Conservation (phyloP, 2,329 filamentous ascomycete species). For the Aspergillus sp. region DNA sequence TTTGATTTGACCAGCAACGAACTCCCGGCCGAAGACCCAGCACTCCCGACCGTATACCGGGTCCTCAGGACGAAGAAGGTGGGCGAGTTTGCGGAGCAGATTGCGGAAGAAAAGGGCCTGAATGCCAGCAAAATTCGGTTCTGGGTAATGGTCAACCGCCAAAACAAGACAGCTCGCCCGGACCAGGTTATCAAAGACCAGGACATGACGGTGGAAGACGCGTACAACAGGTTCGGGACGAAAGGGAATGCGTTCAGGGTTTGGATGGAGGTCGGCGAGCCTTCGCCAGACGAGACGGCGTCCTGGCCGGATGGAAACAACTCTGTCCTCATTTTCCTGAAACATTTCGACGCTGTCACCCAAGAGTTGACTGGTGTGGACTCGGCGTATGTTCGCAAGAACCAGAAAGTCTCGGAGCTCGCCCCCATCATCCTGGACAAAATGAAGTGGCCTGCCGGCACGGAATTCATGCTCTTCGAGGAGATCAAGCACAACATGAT, state of each 20-base stretch:
- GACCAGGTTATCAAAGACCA: slow-evolving; percentile 76
- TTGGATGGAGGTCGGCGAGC: slow-evolving; percentile 73
- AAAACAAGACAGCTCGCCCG: slow-evolving; percentile 91
- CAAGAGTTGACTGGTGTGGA: slow-evolving; percentile 70
- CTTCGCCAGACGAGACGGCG: slow-evolving; percentile 59
- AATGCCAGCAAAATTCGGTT: slow-evolving; percentile 65
- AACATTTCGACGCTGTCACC: slow-evolving; percentile 72
- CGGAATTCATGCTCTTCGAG: slow-evolving; percentile 69
- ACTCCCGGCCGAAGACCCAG: slow-evolving; percentile 50
- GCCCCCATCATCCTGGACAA: slow-evolving; percentile 65
- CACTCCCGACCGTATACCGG: slow-evolving; percentile 63
- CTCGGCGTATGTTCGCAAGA: slow-evolving; percentile 77
- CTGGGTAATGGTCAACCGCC: slow-evolving; percentile 97
- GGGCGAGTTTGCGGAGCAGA: slow-evolving; percentile 59
- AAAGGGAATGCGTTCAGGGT: slow-evolving; percentile 62
- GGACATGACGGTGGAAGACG: slow-evolving; percentile 69
- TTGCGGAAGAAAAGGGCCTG: slow-evolving; percentile 61
- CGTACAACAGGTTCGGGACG: slow-evolving; percentile 57
- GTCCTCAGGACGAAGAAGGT: slow-evolving; percentile 67
- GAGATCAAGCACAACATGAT: slow-evolving; percentile 97
- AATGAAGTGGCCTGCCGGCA: slow-evolving; percentile 78
- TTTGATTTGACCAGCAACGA: slow-evolving; percentile 74
- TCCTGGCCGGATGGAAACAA: slow-evolving; percentile 53
- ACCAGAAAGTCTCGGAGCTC: slow-evolving; percentile 80
- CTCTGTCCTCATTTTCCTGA: slow-evolving; percentile 77